Evolutionary conservation across 768 basidiomycete species (phyloP).

Genomic region (Pleurotus pulmonarius): DNA sequence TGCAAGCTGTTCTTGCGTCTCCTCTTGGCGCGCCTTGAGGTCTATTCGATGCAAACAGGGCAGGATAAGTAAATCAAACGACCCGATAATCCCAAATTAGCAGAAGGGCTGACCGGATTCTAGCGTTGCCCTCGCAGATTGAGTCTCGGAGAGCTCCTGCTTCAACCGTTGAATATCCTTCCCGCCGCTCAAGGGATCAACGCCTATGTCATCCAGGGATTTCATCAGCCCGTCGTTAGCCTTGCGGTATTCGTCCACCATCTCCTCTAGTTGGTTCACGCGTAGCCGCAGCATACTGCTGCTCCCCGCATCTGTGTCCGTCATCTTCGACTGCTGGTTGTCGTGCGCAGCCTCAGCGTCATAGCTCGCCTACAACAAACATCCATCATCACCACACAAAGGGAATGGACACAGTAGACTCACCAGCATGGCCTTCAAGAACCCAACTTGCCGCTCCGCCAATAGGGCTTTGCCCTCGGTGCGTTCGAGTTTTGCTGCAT

Average conservation of each 20-base stretch:
- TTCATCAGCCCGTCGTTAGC: conserved; percentile 40
- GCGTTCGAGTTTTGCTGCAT: conserved; percentile 33
- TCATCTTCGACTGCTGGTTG: conserved; percentile 10
- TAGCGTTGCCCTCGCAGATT: conserved; percentile 28
- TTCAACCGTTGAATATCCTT: conserved; percentile 30
- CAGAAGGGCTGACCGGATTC: conserved; percentile 32
- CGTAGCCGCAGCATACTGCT: conserved; percentile 29
- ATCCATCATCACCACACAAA: not conserved
- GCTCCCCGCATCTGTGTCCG: conserved; percentile 23
- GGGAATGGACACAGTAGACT: conserved; percentile 18
- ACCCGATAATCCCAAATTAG: too few relatives aligned
- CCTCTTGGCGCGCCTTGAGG: conserved; percentile 28
- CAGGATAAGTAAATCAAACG: too few relatives aligned
- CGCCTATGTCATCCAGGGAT: conserved; percentile 44
- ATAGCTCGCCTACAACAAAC: conserved; percentile 50
- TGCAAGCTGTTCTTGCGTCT: conserved; percentile 34
- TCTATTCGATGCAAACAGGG: too few relatives aligned
- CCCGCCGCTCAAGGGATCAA: conserved; percentile 24
- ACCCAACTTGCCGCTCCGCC: conserved; percentile 60
- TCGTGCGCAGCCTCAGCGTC: conserved; percentile 49
- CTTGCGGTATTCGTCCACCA: conserved; percentile 53
- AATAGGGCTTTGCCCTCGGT: conserved; percentile 26
- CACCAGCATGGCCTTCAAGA: conserved; percentile 64
- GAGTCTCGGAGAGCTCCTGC: conserved; percentile 34
- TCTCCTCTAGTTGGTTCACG: conserved; percentile 50